Base-by-base conservation (phyloP, 108 stramenopile genomes). In the Fragilariopsis cylindrus region DNA sequence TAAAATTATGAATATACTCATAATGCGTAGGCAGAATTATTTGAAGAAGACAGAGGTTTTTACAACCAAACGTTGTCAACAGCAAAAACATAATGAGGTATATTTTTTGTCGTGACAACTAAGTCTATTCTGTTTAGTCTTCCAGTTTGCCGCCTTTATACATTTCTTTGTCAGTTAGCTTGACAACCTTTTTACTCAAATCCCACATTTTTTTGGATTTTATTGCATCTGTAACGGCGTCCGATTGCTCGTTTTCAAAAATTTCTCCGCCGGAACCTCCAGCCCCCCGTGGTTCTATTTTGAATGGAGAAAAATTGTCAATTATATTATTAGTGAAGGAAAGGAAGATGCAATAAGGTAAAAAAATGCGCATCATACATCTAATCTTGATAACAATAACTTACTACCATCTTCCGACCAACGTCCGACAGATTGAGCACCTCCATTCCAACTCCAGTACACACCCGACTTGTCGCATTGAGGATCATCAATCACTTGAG, bases 361-460 rank as follows among this genome's bases (percentile, higher is more conserved):
- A 30, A 30, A 30, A 30, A 30, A 30, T 30, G 30, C 30, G 0
- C 30, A 30, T 30, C 30, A 30, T 30, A 30, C 30, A 30, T 30
- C 30, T 30, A 30, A 30, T 30, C 30, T 30, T 30, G 30, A 30
- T 30, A 30, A 30, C 1, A 30, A 30, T 30, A 30, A 30, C 30
- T 30, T 30, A 30, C 30, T 91, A 11, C 92, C 92, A 57, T 95
- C 94, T 7, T 71, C 40, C 67, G 80, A 82, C 85, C 91, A 94
- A 63, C 87, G 84, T 56, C 93, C 93, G 60, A 97, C 86, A 57
- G 90, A 88, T 62, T 97, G 83, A 55, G 96, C 96, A 39, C 93
- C 91, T 47, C 98, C 98, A 75, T 98, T 98, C 98, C 98, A 98
- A 68, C 90, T 85, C 98, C 98, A 98, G 93, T 98, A 98, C 1